These are phyloP conservation scores for Pseudopyrenochaeta lycopersici DNA, from an alignment of 2,329 filamentous ascomycete species.

Conservation along the genomic window DNA sequence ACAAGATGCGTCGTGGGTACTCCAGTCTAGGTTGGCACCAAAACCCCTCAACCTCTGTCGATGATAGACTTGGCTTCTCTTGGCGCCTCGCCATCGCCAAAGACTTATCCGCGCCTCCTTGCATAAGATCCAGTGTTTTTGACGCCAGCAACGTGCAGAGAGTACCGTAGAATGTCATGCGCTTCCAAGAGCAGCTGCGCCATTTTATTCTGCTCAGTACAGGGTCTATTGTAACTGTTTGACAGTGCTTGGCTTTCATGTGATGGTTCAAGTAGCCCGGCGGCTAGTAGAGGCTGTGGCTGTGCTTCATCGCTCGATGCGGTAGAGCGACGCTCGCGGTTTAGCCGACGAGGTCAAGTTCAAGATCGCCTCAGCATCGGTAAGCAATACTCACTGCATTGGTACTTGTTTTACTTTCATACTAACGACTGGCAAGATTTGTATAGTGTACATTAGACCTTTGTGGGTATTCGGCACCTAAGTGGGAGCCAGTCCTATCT, in stretches of 20 bases:
- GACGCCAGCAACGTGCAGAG: neutral
- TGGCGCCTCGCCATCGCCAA: slow-evolving; percentile 18
- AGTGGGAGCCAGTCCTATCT: slow-evolving; percentile 22
- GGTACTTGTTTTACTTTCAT: neutral
- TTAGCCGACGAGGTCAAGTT: neutral
- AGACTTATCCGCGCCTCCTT: slow-evolving; percentile 3
- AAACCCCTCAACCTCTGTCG: slow-evolving; percentile 26
- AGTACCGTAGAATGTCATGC: neutral
- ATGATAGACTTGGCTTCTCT: slow-evolving; percentile 19
- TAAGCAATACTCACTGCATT: neutral
- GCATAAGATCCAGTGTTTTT: slow-evolving; percentile 1
- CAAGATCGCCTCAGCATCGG: slow-evolving; percentile 6
- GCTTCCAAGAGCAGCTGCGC: neutral
- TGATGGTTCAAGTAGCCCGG: slow-evolving; percentile 1
- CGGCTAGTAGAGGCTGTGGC: slow-evolving; percentile 27
- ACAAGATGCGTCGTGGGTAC: slow-evolving; percentile 39
- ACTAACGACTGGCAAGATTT: neutral
- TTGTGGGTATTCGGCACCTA: neutral
- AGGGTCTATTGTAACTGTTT: neutral
- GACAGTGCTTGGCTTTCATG: slow-evolving; percentile 4
- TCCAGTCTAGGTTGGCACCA: slow-evolving; percentile 23
- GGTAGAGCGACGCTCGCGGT: slow-evolving; percentile 12
- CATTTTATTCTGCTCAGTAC: neutral
- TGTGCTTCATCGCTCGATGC: slow-evolving; percentile 22
- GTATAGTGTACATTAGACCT: slow-evolving; percentile 8